Evolutionary conservation across 2,329 filamentous ascomycete genomes (phyloP).

Genomic region (Colletotrichum incanum): DNA sequence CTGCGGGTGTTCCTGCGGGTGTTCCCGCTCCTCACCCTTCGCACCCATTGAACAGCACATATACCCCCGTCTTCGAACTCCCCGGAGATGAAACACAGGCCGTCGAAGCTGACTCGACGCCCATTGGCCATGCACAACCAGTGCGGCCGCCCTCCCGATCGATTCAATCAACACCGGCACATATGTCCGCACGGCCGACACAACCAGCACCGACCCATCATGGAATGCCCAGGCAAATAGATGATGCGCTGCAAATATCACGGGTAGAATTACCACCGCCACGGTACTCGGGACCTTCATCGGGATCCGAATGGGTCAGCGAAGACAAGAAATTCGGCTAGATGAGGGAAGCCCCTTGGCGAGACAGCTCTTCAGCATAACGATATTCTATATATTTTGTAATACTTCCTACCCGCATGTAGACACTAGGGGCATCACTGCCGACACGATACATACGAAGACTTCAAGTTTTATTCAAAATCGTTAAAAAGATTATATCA

Average conservation of each 20-base stretch:
- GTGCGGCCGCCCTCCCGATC: slow-evolving; percentile 23
- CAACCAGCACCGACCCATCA: slow-evolving; percentile 25
- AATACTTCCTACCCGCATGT: slow-evolving; percentile 22
- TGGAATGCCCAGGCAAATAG: slow-evolving; percentile 33
- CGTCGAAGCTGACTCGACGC: slow-evolving; percentile 40
- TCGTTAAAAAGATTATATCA: not conserved
- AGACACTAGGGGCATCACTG: slow-evolving; percentile 32
- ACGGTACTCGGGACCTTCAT: slow-evolving; percentile 29
- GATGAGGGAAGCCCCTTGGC: slow-evolving; percentile 20
- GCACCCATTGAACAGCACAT: slow-evolving; percentile 2
- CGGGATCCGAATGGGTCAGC: slow-evolving; percentile 27
- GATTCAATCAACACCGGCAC: slow-evolving; percentile 32
- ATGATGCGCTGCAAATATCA: slow-evolving; percentile 41
- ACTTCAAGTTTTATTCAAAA: slow-evolving; percentile 7
- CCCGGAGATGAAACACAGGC: slow-evolving; percentile 35
- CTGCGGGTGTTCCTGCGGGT: not conserved
- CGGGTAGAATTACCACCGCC: slow-evolving; percentile 40
- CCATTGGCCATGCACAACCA: slow-evolving; percentile 21
- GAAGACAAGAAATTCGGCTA: slow-evolving; percentile 38
- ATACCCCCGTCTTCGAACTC: slow-evolving; percentile 36
- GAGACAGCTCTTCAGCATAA: slow-evolving; percentile 41
- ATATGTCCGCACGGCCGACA: slow-evolving; percentile 12
- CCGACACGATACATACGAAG: slow-evolving; percentile 15
- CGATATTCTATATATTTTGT: slow-evolving; percentile 34
- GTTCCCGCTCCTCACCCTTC: slow-evolving; percentile 18